These are phyloP conservation scores for Macroventuria anomochaeta DNA, from an alignment of 2,329 filamentous ascomycete species.

Conservation along the genomic window DNA sequence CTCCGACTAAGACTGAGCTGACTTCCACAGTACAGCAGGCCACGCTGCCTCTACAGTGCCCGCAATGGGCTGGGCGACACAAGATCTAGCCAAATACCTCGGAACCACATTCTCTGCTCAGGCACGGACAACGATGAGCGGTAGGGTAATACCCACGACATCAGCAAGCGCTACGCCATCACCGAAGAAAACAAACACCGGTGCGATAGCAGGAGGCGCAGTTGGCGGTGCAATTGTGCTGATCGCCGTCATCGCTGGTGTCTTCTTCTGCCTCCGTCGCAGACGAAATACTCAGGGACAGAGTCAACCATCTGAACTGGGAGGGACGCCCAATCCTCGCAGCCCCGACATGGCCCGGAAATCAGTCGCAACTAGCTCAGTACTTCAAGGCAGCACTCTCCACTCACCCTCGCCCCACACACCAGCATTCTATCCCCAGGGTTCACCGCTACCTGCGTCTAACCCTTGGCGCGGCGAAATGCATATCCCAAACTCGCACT, in stretches of 20 bases:
- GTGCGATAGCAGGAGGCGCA: conserved; percentile 44
- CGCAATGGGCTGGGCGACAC: conserved; percentile 54
- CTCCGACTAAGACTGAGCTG: no score
- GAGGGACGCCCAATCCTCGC: neutral
- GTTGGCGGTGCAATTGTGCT: conserved; percentile 41
- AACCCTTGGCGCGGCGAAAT: no score
- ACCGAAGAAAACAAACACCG: conserved; percentile 22
- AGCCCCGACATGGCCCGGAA: conserved; percentile 2
- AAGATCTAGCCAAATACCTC: conserved; percentile 59
- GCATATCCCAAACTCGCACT: no score
- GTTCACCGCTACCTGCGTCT: conserved; percentile 10
- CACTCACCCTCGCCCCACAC: conserved; percentile 4
- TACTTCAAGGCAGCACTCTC: conserved; percentile 1
- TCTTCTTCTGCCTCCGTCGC: conserved; percentile 29
- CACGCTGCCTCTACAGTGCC: conserved; percentile 60
- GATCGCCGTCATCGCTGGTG: conserved; percentile 19
- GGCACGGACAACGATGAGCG: no score
- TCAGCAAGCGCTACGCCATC: neutral
- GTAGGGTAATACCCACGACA: conserved; percentile 43
- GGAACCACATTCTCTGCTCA: no score
- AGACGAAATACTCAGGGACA: neutral
- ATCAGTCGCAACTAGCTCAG: neutral
- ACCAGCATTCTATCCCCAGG: conserved; percentile 9
- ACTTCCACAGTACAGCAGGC: conserved; percentile 47
- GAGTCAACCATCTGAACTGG: neutral